phyloP scores from a whole-genome alignment of 2,329 filamentous ascomycete species.

The Fusarium sterilihyphosum region DNA sequence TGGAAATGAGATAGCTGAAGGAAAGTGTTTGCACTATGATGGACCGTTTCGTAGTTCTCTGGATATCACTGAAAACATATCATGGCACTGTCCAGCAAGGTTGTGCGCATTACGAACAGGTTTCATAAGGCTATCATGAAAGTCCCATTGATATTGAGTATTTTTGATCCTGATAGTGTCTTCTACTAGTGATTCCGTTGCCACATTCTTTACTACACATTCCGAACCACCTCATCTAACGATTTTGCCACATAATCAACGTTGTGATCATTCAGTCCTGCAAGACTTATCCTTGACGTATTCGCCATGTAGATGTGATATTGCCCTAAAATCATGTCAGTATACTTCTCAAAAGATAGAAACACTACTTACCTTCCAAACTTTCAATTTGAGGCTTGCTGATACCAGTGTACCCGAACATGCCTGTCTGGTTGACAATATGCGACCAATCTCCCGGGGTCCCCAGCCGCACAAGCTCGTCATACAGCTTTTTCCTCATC shows the following conservation, averaged over 20 bases:
- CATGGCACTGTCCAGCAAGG: rapidly evolving
- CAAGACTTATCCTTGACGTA: conserved; percentile 52
- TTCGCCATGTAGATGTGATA: conserved; percentile 53
- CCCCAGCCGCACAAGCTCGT: conserved; percentile 44
- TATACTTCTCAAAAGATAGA: rapidly evolving
- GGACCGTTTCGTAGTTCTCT: rapidly evolving
- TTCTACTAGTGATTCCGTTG: not conserved
- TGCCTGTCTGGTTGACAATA: conserved; percentile 51
- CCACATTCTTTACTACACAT: not conserved
- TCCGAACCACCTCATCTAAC: conserved; percentile 29
- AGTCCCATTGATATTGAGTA: rapidly evolving
- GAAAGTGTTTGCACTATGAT: not conserved
- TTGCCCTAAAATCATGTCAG: conserved; percentile 36
- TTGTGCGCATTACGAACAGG: rapidly evolving
- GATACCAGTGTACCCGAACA: conserved; percentile 60
- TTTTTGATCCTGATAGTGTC: no score
- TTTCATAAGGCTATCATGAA: no score
- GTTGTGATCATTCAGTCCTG: conserved; percentile 51
- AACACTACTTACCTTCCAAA: conserved; percentile 42
- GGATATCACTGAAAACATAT: no score
- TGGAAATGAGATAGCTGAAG: no score
- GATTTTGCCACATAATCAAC: conserved; percentile 38
- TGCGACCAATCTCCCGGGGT: conserved; percentile 52
- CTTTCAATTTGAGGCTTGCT: conserved; percentile 56
- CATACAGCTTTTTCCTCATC: conserved; percentile 49